Base-by-base conservation (phyloP, 2,329 filamentous ascomycete genomes). In the Nothopassalora personata region DNA sequence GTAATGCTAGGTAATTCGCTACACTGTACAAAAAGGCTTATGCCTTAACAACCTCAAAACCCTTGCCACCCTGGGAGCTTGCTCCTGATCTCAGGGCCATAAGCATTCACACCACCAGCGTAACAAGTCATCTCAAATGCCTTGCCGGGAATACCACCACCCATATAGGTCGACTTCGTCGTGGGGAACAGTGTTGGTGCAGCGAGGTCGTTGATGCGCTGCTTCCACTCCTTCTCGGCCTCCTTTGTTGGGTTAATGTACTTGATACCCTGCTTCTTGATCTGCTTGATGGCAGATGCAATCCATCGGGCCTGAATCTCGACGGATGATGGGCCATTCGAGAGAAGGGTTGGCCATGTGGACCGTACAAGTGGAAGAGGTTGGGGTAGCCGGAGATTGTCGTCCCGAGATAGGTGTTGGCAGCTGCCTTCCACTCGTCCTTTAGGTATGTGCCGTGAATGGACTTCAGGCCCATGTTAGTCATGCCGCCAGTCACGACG, bases 401-500 rank as follows among this genome's bases (percentile, higher is more conserved):
- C 69, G 77, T 77, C 5, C 77, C 77, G 3, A 79, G 71, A 62
- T 77, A 76, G 0, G 74, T 74, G 59, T 73, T 74, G 1, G 75
- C 77, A 11, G 75, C 76, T 30, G 65, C 71, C 65, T 76, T 74
- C 77, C 77, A 79, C 46, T 74, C 74, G 45, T 79, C 75, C 57
- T 68, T 58, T 39, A 69, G 60, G 48, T 63, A 62, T 4, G 63
- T 66, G 57, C 61, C 67, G 46, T 69, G 56, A 58, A 64, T 62
- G 53, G 68, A 75, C 69, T 76, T 78, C 70, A 79, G 76, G 11
- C 76, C 71, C 70, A 73, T 72, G 64, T 70, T 76, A 64, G 75
- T 78, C 72, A 79, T 77, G 31, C 76, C 76, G 2, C 77, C 77
- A 7, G 76, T 78, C 13, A 79, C 62, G 59, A 75, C 71, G 58